phyloP scores from a whole-genome alignment of 2,329 filamentous ascomycete species.

The Stenocarpella maydis region DNA sequence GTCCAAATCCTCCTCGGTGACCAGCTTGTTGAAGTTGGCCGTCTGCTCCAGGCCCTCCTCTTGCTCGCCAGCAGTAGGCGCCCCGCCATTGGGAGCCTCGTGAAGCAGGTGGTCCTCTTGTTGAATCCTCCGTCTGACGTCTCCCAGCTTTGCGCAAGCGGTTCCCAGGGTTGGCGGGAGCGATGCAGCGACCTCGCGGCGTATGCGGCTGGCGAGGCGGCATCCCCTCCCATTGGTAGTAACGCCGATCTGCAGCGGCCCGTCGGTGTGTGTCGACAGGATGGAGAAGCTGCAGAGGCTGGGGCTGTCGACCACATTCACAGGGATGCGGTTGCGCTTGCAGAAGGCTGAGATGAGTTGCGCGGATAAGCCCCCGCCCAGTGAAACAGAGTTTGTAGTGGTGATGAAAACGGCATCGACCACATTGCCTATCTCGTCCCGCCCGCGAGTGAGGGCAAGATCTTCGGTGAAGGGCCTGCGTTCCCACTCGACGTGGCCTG shows the following conservation, averaged over 20 bases:
- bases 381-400: conserved; percentile 37
- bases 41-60: conserved; percentile 77
- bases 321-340: conserved; percentile 80
- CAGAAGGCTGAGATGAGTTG: conserved; percentile 77
- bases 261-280: conserved; percentile 87
- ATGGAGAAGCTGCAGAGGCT: conserved; percentile 89
- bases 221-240: conserved; percentile 96
- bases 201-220: conserved; percentile 88
- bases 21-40: conserved; percentile 83
- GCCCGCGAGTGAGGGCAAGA: conserved; percentile 80
- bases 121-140: conserved; percentile 74
- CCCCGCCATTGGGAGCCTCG: conserved; percentile 42
- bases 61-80: conserved; percentile 43
- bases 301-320: conserved; percentile 91
- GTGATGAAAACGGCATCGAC: conserved; percentile 96
- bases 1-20: conserved; percentile 76
- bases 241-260: conserved; percentile 91
- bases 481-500: conserved; percentile 72
- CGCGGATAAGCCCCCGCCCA: conserved; percentile 34
- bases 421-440: conserved; percentile 76
- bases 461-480: conserved; percentile 71
- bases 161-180: conserved; percentile 78
- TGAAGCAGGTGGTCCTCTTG: conserved; percentile 69
- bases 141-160: conserved; percentile 81
- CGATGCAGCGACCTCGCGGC: conserved; percentile 84